Evolutionary conservation across 2,329 filamentous ascomycete species (phyloP), one percentile per base, ranked within the genome.

Genomic region (Stagonosporopsis chrysanthemi): DNA sequence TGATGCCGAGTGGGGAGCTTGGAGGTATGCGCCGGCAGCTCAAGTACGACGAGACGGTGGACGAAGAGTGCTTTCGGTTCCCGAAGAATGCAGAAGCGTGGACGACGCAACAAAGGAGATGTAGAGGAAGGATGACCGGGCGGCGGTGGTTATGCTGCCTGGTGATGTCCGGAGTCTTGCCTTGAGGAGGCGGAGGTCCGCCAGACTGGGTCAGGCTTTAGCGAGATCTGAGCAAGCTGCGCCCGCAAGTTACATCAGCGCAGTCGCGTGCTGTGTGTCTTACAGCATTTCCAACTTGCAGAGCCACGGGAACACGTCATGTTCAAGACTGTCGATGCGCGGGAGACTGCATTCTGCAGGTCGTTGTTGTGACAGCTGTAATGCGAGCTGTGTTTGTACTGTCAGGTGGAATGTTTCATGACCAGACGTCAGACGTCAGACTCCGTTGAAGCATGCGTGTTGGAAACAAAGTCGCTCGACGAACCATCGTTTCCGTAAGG

Each of bases 221-320:
- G 65, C 65, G 63, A 66, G 46, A 51, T 52, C 47, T 31, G 44
- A 28, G 58, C 63, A 50, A 44, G 51, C 63, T 59, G 61, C 60
- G 58, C 56, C 61, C 36, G 31, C 48, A 31, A 60, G 46, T 62
- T 63, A 64, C 62, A 64, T 66, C 64, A 67, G 53, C 52, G 36
- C 35, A 52, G 43, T 48, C 47, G 59, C 46, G 50, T 60, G 53
- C 49, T 44, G 22, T 15, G 4, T 48, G 54, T 48, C 54, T 52
- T 28, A 23, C 48, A 12, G 26, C 19, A 12, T 12, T 17, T 4
- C 4, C 38, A 39, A 31, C 31, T 22, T 41, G 23, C 31, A 33
- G 31, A 59, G 54, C 56, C 68, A 70, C 66, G 58, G 45, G 68
- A 66, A 63, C 64, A 59, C 66, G 67, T 72, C 69, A 72, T 64